phyloP scores from a whole-genome alignment of 2,329 filamentous ascomycete species.

The Diplodia corticola region DNA sequence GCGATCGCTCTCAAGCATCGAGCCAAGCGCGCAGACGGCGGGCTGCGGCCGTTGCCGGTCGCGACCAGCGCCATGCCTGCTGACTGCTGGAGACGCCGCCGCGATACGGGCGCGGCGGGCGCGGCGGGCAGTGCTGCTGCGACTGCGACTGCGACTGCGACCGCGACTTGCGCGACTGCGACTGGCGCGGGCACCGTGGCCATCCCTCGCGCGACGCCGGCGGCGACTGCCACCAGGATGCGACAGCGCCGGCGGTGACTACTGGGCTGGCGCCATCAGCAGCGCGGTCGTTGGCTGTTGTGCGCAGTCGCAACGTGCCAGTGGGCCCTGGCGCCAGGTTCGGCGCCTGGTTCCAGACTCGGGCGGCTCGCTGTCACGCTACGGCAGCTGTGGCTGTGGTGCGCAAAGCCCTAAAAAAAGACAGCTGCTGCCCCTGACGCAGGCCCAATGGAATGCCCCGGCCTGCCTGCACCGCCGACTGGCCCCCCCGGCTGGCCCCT shows the following conservation, averaged over 20 bases:
- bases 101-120: conserved; percentile 9
- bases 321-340: conserved; percentile 8
- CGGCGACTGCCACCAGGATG: background rate
- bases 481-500: background rate
- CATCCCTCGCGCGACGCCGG: conserved; percentile 5
- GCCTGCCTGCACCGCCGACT: background rate
- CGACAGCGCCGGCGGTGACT: background rate
- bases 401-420: conserved; percentile 13
- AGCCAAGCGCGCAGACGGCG: conserved; percentile 3
- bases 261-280: conserved; percentile 5
- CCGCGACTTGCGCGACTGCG: too few species aligned
- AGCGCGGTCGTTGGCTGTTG: conserved; percentile 12
- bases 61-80: background rate
- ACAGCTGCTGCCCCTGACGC: background rate
- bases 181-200: background rate
- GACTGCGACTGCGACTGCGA: too few species aligned
- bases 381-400: conserved; percentile 15
- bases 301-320: background rate
- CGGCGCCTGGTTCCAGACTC: conserved; percentile 15
- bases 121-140: too few species aligned
- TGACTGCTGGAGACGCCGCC: conserved; percentile 8
- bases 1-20: conserved; percentile 21
- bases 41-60: conserved; percentile 6
- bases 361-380: conserved; percentile 7
- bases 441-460: background rate